These are phyloP conservation scores for Calonectria pteridis DNA, from an alignment of 2,329 filamentous ascomycete genomes.

Conservation along the genomic window DNA sequence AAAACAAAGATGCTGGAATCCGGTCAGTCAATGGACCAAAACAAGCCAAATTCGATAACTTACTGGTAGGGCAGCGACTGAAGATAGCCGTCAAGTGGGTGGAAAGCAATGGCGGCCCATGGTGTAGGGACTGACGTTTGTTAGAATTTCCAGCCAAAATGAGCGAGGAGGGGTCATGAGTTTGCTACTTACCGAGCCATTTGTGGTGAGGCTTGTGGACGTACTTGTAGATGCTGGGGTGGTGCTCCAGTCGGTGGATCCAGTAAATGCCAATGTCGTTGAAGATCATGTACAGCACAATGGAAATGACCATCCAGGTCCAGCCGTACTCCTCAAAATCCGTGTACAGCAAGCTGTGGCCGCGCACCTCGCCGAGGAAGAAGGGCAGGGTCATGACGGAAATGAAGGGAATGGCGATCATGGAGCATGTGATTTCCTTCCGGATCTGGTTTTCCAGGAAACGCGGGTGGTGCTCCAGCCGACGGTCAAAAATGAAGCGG, in stretches of 20 bases:
- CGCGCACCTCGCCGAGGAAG: conserved; percentile 62
- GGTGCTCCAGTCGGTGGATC: conserved; percentile 61
- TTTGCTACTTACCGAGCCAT: conserved; percentile 56
- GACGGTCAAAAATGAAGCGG: conserved; percentile 70
- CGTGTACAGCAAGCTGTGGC: conserved; percentile 57
- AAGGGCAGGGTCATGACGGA: conserved; percentile 59
- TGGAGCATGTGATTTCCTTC: conserved; percentile 58
- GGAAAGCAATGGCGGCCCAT: conserved; percentile 61
- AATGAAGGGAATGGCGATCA: conserved; percentile 58
- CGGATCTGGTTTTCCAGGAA: conserved; percentile 62
- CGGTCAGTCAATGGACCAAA: conserved; percentile 15
- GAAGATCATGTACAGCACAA: conserved; percentile 58
- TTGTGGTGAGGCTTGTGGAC: conserved; percentile 64
- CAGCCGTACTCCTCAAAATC: conserved; percentile 54
- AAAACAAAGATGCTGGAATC: conserved; percentile 55
- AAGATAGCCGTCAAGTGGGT: conserved; percentile 60
- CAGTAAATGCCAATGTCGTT: conserved; percentile 62
- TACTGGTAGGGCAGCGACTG: conserved; percentile 62
- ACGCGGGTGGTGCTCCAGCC: conserved; percentile 60
- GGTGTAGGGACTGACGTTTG: conserved; percentile 56
- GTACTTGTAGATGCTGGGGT: conserved; percentile 60
- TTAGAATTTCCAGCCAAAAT: conserved; percentile 5
- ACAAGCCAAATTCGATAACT: conserved; percentile 28
- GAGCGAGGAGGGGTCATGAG: not conserved
- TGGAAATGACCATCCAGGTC: conserved; percentile 54